Evolutionary conservation across 495 filamentous ascomycete species (phyloP), one percentile per base, ranked within the genome.

Genomic region (Oidiodendron maius): DNA sequence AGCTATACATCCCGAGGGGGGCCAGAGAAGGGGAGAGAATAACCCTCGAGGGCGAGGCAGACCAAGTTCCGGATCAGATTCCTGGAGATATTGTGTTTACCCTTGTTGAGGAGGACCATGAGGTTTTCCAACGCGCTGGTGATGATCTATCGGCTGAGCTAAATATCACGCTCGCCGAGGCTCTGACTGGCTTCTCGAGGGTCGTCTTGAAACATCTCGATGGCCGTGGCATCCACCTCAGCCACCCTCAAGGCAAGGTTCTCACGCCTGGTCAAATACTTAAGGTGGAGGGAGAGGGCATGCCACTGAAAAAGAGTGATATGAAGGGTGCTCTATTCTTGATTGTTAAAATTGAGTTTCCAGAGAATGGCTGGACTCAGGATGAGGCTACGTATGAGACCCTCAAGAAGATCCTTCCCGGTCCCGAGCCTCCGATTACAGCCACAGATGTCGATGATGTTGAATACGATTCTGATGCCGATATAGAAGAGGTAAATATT

Each of bases 21-120:
- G 84, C 90, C 28, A 81, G 78, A 72, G 80, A 93, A 63, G 91
- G 91, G 47, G 93, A 97, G 49, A 79, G 80, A 43, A 95, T 98
- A 53, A 80, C 94, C 11, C 69, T 97, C 20, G 83, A 93, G 63
- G 91, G 93, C 40, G 94, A 98, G 69, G 93, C 94, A 8, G 93
- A 98, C 58, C 93, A 98, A 62, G 72, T 83, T 15, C 94, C 93
- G 1, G 89, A 89, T 57, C 84, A 89, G 63, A 42, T 24, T 28
- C 94, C 91, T 3, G 93, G 93, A 40, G 87, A 96, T 59, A 89
- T 98, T 51, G 74, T 97, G 46, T 97, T 98, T 72, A 76, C 82
- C 34, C 64, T 98, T 4, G 76, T 82, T 2, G 89, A 97, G 70
- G 78, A 83, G 49, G 78, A 86, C 20, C 93, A 98, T 64, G 75